Base-by-base conservation (phyloP, 1,284 basidiomycete species). In the Cryptococcus sp. region DNA sequence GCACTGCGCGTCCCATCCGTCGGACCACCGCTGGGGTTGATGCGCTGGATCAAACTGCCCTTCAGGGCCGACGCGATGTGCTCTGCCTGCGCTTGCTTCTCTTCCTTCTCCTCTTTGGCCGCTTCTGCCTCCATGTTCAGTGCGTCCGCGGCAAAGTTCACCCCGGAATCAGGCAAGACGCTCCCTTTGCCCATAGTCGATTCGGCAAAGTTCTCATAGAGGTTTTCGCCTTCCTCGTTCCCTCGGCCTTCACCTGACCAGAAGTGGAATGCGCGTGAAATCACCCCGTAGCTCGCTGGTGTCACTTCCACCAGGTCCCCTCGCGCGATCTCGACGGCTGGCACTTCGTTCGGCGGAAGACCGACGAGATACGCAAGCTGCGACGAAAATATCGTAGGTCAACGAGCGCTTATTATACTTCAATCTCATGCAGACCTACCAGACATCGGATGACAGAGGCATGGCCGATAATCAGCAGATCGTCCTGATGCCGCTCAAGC, bases 381-480 rank as follows among this genome's bases (percentile, higher is more conserved):
- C 2, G 44, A 31, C 23, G 25, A 22, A 47, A 15, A 39, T 19
- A 35, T 23, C 50, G 17, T 19, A 48, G 19, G 23, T 45, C 7
- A 15, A n/a, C 15, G 15, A 17, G 20, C 23, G 2, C 11, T 35
- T 13, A n/a, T n/a, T 49, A 39, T 49, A 39, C 45, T 53, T 41
- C 67, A 60, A 23, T 23, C 17, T 15, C 35, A 27, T 73, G 57
- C 57, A 75, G 73, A 31, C 80, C 79, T 55, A 84, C 81, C 41
- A 99, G 83, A 79, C 95, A 99, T 25, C 96, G 88, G 71, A 99
- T 94, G 72, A 99, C 96, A n/a, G 91, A 95, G 6, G 93, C 93
- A 74, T 93, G 91, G 0, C 88, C 89, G 59, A 89, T 87, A 72
- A 89, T 88, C 51, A 88, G 78, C 16, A 89, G 80, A 75, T 92